Evolutionary conservation across 148 eudicot species (phyloP).

Genomic region (Heliosperma pusillum): DNA sequence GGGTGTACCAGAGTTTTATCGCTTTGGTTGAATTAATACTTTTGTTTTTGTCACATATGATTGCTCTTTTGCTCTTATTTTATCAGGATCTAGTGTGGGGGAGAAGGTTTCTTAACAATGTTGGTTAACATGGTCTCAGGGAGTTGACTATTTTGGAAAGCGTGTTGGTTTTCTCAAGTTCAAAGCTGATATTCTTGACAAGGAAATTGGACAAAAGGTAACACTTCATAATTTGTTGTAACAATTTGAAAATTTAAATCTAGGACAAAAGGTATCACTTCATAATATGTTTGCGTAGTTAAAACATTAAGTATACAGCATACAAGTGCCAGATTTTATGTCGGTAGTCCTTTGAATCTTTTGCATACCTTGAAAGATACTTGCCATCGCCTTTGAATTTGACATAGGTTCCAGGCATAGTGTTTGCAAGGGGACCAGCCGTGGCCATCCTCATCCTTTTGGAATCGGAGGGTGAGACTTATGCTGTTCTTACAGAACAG

Average conservation of each 20-base stretch:
- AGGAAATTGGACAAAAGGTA: constrained; percentile 55
- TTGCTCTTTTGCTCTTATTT: background rate
- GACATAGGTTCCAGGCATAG: constrained; percentile 91
- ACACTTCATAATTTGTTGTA: background rate
- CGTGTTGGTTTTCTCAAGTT: constrained; percentile 94
- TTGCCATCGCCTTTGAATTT: background rate
- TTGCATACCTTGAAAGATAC: too few relatives aligned
- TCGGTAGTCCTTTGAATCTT: too few relatives aligned
- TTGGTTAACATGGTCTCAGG: constrained; percentile 40
- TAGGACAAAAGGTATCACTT: constrained; percentile 35
- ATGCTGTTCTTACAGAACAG: constrained; percentile 91
- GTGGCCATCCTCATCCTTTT: constrained; percentile 89
- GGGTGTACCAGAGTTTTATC: too few relatives aligned
- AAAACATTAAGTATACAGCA: too few relatives aligned
- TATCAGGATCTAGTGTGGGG: background rate
- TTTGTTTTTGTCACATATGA: background rate
- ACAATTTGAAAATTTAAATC: too few relatives aligned
- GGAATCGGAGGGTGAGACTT: constrained; percentile 85
- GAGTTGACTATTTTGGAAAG: constrained; percentile 88
- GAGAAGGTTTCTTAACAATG: background rate
- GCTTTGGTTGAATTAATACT: background rate
- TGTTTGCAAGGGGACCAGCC: constrained; percentile 97
- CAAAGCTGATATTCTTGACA: constrained; percentile 79
- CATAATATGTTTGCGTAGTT: too few relatives aligned
- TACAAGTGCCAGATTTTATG: too few relatives aligned